phyloP scores from a whole-genome alignment of 768 basidiomycete species.

The Serendipita sp. region DNA sequence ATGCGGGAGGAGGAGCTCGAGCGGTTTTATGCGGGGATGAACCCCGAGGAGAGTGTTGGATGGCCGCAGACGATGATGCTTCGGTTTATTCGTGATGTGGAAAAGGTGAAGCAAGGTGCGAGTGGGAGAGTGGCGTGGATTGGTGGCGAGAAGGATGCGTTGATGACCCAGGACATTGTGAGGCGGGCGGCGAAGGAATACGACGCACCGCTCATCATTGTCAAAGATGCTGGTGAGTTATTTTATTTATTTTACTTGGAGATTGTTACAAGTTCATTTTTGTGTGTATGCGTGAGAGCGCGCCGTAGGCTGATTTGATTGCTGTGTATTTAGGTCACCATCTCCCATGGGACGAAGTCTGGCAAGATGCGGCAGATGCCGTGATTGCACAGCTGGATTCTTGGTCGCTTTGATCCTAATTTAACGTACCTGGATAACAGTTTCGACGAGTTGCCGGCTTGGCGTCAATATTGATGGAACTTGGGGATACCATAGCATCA shows the following conservation, averaged over 20 bases:
- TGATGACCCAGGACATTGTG: not conserved
- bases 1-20: not conserved
- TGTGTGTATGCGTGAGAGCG: not conserved
- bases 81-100: not conserved
- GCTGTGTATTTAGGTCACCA: not conserved
- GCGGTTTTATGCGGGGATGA: not conserved
- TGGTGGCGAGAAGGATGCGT: not conserved
- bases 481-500: too few relatives aligned
- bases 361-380: not conserved
- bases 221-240: not conserved
- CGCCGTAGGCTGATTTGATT: not conserved
- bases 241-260: not conserved
- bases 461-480: too few relatives aligned
- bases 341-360: not conserved
- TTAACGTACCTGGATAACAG: too few relatives aligned
- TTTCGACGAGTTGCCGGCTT: too few relatives aligned
- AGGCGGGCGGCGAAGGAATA: not conserved
- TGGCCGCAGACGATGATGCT: slow-evolving; percentile 1
- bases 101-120: not conserved
- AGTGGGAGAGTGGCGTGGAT: slow-evolving; percentile 3
- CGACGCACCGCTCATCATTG: not conserved
- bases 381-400: not conserved
- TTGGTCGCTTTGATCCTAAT: slow-evolving; percentile 1
- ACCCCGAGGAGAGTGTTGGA: not conserved
- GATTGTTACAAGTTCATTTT: not conserved